A percentile compares a stretch with the other conserved stretches of the same genome.
Conservation (phyloP, 805 yeast species). For the Sugiyamaella smithiae region DNA sequence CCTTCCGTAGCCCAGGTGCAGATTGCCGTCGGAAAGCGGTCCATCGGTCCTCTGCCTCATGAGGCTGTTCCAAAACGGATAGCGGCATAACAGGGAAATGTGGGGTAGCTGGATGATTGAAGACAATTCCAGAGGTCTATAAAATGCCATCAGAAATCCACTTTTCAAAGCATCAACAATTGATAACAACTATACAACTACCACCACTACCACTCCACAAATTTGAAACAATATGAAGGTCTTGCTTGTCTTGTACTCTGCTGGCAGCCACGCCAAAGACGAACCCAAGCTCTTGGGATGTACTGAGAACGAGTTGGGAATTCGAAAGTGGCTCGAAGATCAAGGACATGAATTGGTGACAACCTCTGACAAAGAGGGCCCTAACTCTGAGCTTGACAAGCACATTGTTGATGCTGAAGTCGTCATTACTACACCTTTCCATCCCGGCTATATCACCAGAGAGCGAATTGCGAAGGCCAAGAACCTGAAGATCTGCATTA, state of each 20-base stretch:
- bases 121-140: too few relatives aligned
- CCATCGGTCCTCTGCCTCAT: too few relatives aligned
- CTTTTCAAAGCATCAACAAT: too few relatives aligned
- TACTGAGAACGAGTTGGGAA: constrained; percentile 72
- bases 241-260: constrained; percentile 57
- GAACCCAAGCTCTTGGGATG: constrained; percentile 65
- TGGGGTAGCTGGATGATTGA: background rate
- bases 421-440: constrained; percentile 79
- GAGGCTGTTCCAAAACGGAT: background rate
- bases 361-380: constrained; percentile 69
- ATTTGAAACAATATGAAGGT: constrained; percentile 37
- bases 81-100: background rate
- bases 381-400: constrained; percentile 55
- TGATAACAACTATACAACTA: too few relatives aligned
- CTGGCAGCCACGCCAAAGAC: constrained; percentile 56
- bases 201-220: background rate
- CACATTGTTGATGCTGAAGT: constrained; percentile 70
- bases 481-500: constrained; percentile 61
- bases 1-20: too few relatives aligned
- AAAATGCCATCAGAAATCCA: too few relatives aligned
- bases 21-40: too few relatives aligned
- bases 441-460: constrained; percentile 69
- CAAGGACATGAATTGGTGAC: constrained; percentile 66
- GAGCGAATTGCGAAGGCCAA: constrained; percentile 68
- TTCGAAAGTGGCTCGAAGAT: constrained; percentile 58